Evolutionary conservation across 208 protist genomes (phyloP).

Genomic region (Phytomonas serpens): DNA sequence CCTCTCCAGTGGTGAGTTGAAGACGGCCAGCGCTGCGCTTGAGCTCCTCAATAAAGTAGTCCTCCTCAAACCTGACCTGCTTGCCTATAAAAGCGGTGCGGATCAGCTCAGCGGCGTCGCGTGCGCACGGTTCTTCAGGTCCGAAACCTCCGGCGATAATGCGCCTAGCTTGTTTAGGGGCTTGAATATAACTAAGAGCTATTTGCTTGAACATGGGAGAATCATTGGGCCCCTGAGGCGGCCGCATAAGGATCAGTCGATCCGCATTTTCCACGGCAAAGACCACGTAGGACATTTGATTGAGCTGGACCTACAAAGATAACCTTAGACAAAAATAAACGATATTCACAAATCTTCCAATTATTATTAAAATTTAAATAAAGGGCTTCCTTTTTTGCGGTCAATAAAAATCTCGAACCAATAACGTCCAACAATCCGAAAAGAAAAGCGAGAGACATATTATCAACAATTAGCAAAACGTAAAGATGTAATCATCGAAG

Average conservation of each 20-base stretch:
- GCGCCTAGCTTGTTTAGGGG: constrained; percentile 56
- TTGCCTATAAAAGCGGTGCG: constrained; percentile 81
- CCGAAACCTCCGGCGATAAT: constrained; percentile 50
- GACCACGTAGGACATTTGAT: constrained; percentile 63
- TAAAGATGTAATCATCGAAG: neutral
- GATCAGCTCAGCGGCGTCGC: constrained; percentile 80
- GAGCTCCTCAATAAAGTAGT: constrained; percentile 79
- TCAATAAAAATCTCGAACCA: constrained; percentile 10
- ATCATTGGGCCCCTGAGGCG: constrained; percentile 29
- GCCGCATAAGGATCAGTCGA: constrained; percentile 65
- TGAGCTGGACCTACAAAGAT: neutral
- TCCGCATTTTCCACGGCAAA: constrained; percentile 83
- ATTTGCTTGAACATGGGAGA: constrained; percentile 58
- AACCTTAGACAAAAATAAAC: neutral
- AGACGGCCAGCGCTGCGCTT: constrained; percentile 71
- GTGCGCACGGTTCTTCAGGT: constrained; percentile 78
- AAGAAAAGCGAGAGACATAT: neutral
- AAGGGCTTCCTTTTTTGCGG: neutral
- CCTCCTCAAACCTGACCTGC: constrained; percentile 74
- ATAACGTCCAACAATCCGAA: neutral
- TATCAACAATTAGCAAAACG: neutral
- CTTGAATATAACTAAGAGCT: constrained; percentile 81
- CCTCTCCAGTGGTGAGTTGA: constrained; percentile 29
- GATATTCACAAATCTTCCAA: neutral
- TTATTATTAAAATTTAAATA: constrained; percentile 5